Base-by-base conservation (phyloP, 495 filamentous ascomycete species). In the Wilcoxina mikolae region DNA sequence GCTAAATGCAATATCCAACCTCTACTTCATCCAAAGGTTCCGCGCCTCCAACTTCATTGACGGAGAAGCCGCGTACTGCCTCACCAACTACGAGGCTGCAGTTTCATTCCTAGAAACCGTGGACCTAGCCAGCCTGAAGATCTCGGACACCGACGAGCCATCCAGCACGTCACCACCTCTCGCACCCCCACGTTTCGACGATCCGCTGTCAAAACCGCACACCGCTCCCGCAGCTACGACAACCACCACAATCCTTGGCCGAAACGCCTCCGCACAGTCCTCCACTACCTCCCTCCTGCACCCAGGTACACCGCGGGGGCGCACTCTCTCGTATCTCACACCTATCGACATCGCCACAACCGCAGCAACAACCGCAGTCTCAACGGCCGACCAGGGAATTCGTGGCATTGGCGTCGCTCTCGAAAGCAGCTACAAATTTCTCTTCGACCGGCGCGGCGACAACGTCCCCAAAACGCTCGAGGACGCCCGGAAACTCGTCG, bases 21-120 rank as follows among this genome's bases (percentile, higher is more conserved):
- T 90, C 11, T 79, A 83, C 55, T 99, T 96, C 67, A 88, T 94
- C 59, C 90, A 95, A 65, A 74, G 89, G 55, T 99, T 99, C 66
- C 82, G 91, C 55, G 82, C 86, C 56, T 78, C 84, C 43, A 83
- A 71, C 44, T 94, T 87, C 59, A 77, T 96, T 15, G 84, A 91
- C 46, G 91, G 91, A 24, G 93, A 96, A 67, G 83, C 85, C 10
- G 89, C 91, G 17, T 99, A 96, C 66, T 96, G 91, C 60, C 74
- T 99, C 35, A 95, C 91, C 11, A 96, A 91, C 62, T 80, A 96
- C 10, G 91, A 99, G 70, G 91, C 91, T 4, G 82, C 90, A 45
- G 87, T 96, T 42, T 85, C 82, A 51, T 99, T 99, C 64, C 72
- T 99, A n/a, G 90, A 96, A 61, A 95, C 91, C 23, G 90, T 99